phyloP scores from a whole-genome alignment of 2,329 filamentous ascomycete genomes.

The Huntiella bhutanensis region DNA sequence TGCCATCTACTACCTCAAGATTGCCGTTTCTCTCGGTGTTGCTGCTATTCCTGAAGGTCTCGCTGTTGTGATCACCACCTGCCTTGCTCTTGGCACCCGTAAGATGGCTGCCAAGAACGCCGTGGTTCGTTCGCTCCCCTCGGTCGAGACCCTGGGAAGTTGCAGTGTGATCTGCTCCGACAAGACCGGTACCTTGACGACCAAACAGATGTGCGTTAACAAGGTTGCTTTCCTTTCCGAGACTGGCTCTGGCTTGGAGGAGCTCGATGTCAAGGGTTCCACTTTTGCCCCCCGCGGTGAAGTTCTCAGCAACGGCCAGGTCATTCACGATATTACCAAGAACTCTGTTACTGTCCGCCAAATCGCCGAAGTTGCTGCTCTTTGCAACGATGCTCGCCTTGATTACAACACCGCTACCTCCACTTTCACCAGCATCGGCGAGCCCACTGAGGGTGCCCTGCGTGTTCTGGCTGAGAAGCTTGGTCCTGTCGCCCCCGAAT shows the following conservation, averaged over 20 bases:
- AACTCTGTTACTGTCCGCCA: constrained; percentile 62
- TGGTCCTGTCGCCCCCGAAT: constrained; percentile 51
- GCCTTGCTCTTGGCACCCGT: constrained; percentile 80
- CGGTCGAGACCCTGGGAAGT: constrained; percentile 92
- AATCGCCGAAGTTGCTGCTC: constrained; percentile 50
- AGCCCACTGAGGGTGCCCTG: constrained; percentile 87
- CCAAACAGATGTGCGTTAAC: constrained; percentile 98
- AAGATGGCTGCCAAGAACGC: constrained; percentile 99
- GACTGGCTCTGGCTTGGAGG: constrained; percentile 54
- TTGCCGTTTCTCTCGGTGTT: constrained; percentile 92
- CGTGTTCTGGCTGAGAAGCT: constrained; percentile 87
- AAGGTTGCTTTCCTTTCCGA: constrained; percentile 73
- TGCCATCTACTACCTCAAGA: constrained; percentile 98
- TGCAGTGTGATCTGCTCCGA: constrained; percentile 99
- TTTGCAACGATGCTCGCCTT: constrained; percentile 80
- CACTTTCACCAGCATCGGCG: constrained; percentile 66
- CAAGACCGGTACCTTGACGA: constrained; percentile 95
- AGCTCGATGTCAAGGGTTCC: constrained; percentile 78
- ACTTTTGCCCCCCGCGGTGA: constrained; percentile 74
- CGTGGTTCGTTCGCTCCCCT: constrained; percentile 86
- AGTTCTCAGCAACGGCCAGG: constrained; percentile 49
- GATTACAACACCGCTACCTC: constrained; percentile 61
- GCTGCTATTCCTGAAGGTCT: constrained; percentile 95
- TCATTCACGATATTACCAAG: constrained; percentile 46
- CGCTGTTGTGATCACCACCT: constrained; percentile 97